Percentiles rank a stretch among this genome's conserved stretches.
phyloP scores from a whole-genome alignment of 441 rosid species.

The Erodium moschatum region DNA sequence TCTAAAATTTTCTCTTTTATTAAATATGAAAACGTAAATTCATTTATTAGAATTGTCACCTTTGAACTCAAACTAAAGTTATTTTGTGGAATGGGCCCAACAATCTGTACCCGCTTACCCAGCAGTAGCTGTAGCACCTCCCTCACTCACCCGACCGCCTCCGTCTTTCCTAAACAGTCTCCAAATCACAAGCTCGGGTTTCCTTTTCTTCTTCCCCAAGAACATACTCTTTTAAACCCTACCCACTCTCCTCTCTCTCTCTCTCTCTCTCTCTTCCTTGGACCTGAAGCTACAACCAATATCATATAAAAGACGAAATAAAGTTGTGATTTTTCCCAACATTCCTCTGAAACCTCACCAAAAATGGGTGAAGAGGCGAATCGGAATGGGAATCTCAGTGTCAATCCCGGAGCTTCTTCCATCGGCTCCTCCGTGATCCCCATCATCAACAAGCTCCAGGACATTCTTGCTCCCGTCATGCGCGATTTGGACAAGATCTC shows the following conservation, averaged over 20 bases:
- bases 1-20: no score
- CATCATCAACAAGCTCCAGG: slow-evolving; percentile 56
- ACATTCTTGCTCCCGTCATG: slow-evolving; percentile 80
- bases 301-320: background rate
- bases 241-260: background rate
- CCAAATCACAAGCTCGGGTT: background rate
- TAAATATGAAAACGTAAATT: no score
- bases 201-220: slow-evolving; percentile 3
- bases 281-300: background rate
- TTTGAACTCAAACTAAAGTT: no score
- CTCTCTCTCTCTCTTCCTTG: slow-evolving; percentile 2
- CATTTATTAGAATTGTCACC: no score
- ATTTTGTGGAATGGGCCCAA: no score
- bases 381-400: background rate
- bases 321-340: no score
- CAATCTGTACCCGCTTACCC: background rate
- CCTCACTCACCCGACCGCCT: background rate
- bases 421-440: slow-evolving; percentile 7
- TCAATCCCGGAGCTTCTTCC: background rate
- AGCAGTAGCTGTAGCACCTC: no score
- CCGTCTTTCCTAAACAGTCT: background rate
- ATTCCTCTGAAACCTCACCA: background rate
- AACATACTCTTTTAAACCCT: background rate
- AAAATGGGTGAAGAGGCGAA: slow-evolving; percentile 6
- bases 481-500: slow-evolving; percentile 50